Conservation (phyloP, 352 stramenopile species). For the Globisporangium paddicum region DNA sequence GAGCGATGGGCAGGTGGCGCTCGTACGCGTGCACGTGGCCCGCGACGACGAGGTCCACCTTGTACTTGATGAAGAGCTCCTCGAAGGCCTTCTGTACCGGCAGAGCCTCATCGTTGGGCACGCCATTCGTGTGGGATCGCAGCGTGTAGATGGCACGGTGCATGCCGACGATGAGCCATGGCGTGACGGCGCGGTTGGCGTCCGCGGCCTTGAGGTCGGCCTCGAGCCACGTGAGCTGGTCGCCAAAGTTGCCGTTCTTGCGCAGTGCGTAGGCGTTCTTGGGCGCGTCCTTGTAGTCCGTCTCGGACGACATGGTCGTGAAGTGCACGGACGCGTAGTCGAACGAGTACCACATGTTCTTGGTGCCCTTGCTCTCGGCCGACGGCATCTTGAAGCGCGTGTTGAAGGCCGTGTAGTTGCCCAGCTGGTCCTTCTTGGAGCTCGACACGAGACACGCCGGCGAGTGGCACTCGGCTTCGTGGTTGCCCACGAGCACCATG, state of each 20-base stretch:
- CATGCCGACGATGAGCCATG: constrained; percentile 49
- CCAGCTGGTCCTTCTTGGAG: constrained; percentile 45
- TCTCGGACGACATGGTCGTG: constrained; percentile 78
- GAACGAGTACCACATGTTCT: constrained; percentile 91
- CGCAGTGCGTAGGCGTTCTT: no score
- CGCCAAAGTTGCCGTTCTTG: constrained; percentile 40
- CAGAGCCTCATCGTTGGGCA: constrained; percentile 15
- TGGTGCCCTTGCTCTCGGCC: constrained; percentile 37
- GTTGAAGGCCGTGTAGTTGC: constrained; percentile 86
- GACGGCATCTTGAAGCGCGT: constrained; percentile 84
- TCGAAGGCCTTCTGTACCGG: constrained; percentile 70
- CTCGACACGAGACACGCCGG: constrained; percentile 44
- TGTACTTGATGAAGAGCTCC: constrained; percentile 78
- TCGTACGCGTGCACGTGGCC: constrained; percentile 88
- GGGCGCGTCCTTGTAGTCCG: no score
- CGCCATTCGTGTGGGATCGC: constrained; percentile 12
- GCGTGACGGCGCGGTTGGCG: constrained; percentile 34
- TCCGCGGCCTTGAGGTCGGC: constrained; percentile 37
- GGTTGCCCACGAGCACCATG: constrained; percentile 84
- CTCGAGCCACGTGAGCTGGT: constrained; percentile 50
- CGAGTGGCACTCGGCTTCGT: constrained; percentile 87
- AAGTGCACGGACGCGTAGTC: constrained; percentile 81
- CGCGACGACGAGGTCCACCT: constrained; percentile 78
- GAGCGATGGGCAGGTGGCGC: constrained; percentile 52
- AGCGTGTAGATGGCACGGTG: constrained; percentile 37